Conservation (phyloP, 306 rosid genomes). For the Ziziphus jujuba region DNA sequence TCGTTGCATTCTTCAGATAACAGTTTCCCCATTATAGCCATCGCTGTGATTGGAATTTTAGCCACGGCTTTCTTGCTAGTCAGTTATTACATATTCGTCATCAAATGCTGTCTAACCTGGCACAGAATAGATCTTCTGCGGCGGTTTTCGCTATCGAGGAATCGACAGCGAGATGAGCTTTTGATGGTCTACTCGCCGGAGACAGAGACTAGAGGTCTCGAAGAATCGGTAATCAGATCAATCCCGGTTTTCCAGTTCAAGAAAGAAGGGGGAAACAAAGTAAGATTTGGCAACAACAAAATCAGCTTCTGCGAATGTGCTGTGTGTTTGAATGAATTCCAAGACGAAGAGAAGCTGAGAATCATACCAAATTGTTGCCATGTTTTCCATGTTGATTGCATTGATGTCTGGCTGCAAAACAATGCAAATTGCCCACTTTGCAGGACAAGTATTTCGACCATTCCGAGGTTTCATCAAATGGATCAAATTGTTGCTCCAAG, state of each 20-base stretch:
- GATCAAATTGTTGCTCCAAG: slow-evolving; percentile 46
- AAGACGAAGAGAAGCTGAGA: slow-evolving; percentile 72
- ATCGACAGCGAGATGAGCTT: slow-evolving; percentile 38
- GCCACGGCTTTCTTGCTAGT: slow-evolving; percentile 87
- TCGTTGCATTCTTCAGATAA: slow-evolving; percentile 45
- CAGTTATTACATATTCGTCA: slow-evolving; percentile 88
- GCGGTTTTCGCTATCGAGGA: slow-evolving; percentile 63
- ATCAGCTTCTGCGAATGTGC: slow-evolving; percentile 61
- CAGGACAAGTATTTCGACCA: slow-evolving; percentile 64
- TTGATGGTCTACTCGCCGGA: slow-evolving; percentile 36
- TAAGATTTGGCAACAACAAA: slow-evolving; percentile 16
- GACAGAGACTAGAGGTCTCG: slow-evolving; percentile 55
- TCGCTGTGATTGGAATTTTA: slow-evolving; percentile 83
- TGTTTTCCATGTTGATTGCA: slow-evolving; percentile 87
- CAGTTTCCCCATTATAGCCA: slow-evolving; percentile 86
- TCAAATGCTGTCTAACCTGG: slow-evolving; percentile 97
- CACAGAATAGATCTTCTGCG: slow-evolving; percentile 82
- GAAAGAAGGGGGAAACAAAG: slow-evolving; percentile 27
- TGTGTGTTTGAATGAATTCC: slow-evolving; percentile 84
- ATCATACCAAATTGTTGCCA: slow-evolving; percentile 83
- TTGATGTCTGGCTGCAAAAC: slow-evolving; percentile 89
- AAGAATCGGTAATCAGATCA: slow-evolving; percentile 73
- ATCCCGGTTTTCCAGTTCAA: slow-evolving; percentile 73
- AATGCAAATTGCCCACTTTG: slow-evolving; percentile 98
- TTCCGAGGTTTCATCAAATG: slow-evolving; percentile 38